Base-by-base conservation (phyloP, 352 stramenopile genomes). In the Pythium diclinum region DNA sequence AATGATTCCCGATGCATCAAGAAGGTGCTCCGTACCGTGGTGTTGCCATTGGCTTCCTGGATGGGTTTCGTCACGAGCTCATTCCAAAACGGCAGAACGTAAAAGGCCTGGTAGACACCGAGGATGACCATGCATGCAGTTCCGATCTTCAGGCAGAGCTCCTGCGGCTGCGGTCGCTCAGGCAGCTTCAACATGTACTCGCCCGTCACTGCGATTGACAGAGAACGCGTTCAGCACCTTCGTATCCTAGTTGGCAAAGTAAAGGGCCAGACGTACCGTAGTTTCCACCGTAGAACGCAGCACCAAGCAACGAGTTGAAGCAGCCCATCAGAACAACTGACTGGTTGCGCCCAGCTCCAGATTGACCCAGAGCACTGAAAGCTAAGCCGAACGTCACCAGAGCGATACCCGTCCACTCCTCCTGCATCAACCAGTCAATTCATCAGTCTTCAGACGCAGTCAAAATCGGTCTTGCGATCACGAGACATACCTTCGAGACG, bases 201-300 rank as follows among this genome's bases (percentile, higher is more conserved):
- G 34, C 86, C 86, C 21, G 82, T 79, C 28, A 95, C 86, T 84
- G 47, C 10, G 57, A 63, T 33, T 48, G 2, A 25, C 16, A 56
- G 30, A 54, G 23, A 28, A 30, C 28, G 7, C 28, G 7, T 3
- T 25, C 10, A 42, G 36, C n/a, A 6, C 5, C 36, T 42, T 42
- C 36, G 16, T 14, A 42, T 42, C 36, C 13, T 17, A 11, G 13
- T 14, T 9, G 8, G 6, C 11, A 42, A 5, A 42, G 36, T 10
- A 17, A 28, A 28, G 25, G 25, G 13, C 25, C 16, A 52, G 30
- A 19, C 67, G 44, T 23, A 84, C 76, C 77, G 56, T 95, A 95
- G 72, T 93, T 95, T 33, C 83, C 86, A 8, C 84, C 86, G 61
- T 95, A 95, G 56, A 93, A 95, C 2, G 79, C 86, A 1, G 86